Base-by-base conservation (phyloP, 2,329 filamentous ascomycete genomes). In the Metarhizium brunneum region DNA sequence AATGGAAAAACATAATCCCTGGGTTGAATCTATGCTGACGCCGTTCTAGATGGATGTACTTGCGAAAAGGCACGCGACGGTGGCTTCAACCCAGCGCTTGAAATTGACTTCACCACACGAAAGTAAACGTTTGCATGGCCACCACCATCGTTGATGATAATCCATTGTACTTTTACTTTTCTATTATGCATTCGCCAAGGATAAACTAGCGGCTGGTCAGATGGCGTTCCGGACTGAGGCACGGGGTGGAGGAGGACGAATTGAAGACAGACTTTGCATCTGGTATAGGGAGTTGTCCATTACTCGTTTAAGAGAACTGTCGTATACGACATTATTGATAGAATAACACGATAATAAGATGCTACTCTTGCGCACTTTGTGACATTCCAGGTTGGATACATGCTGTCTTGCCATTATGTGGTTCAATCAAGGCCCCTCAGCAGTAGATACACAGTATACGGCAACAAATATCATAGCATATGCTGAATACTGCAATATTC, bases 21-120 rank as follows among this genome's bases (percentile, higher is more conserved):
- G 25, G 2, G 25, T 16, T 42, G 14, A 42, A 18, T 8, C 38
- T n/a, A 36, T 54, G 42, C 53, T 61, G 50, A 65, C 64, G 40
- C 13, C 25, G 25, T 62, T 54, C 50, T 30, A 85, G 84, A 76
- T 67, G 84, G 80, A 29, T 94, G 90, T 74, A 94, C 87, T n/a
- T 96, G 91, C 69, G 86, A 90, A 71, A 92, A 89, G 70, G 82
- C 82, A 18, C 69, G 80, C 51, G 79, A 81, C 61, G 80, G 83
- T 54, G 81, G 81, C 43, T 77, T 79, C 57, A 82, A 87, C 61
- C 79, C 83, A 50, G 69, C 71, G 32, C 78, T 86, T 62, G 92
- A 96, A 82, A 88, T 81, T 52, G 92, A 96, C 72, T 96, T 96
- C 68, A 96, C 91, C 42, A 90, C 86, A 54, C 83, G 81, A 74